A percentile compares a stretch with the other conserved stretches of the same genome.
Evolutionary conservation across 805 yeast genomes (phyloP).

Genomic region (Cyberlindnera mississippiensis): DNA sequence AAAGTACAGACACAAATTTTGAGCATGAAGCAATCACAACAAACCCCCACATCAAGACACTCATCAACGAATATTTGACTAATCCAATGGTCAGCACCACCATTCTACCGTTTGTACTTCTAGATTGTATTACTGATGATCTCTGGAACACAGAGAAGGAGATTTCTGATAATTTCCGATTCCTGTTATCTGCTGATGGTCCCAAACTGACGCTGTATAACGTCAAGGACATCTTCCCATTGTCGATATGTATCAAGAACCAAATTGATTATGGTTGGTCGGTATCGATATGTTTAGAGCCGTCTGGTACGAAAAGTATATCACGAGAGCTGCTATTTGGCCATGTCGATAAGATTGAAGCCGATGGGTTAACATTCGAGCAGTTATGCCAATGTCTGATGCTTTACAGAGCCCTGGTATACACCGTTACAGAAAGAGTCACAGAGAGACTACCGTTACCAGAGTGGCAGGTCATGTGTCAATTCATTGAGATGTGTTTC

Average conservation of each 20-base stretch:
- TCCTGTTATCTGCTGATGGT: constrained; percentile 3
- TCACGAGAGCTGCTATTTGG: neutral
- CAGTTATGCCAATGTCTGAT: constrained; percentile 2
- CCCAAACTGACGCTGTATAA: constrained; percentile 2
- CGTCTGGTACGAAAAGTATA: neutral
- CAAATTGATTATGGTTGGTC: neutral
- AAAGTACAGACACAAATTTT: neutral
- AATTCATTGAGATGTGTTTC: neutral
- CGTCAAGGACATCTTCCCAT: neutral
- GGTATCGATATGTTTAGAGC: neutral
- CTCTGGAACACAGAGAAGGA: constrained; percentile 3
- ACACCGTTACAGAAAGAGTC: constrained; percentile 1
- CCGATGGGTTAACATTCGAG: neutral
- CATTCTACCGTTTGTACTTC: constrained; percentile 7
- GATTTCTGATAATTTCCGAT: constrained; percentile 3
- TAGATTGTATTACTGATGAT: constrained; percentile 11
- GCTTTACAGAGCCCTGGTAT: constrained; percentile 3
- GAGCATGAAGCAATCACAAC: neutral
- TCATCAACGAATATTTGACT: neutral
- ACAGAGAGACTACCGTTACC: neutral
- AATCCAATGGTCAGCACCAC: neutral
- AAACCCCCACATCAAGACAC: neutral
- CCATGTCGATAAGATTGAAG: neutral
- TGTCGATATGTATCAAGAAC: neutral
- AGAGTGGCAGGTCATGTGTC: neutral